phyloP scores from a whole-genome alignment of 2,329 filamentous ascomycete genomes.

The Aspergillus latus region DNA sequence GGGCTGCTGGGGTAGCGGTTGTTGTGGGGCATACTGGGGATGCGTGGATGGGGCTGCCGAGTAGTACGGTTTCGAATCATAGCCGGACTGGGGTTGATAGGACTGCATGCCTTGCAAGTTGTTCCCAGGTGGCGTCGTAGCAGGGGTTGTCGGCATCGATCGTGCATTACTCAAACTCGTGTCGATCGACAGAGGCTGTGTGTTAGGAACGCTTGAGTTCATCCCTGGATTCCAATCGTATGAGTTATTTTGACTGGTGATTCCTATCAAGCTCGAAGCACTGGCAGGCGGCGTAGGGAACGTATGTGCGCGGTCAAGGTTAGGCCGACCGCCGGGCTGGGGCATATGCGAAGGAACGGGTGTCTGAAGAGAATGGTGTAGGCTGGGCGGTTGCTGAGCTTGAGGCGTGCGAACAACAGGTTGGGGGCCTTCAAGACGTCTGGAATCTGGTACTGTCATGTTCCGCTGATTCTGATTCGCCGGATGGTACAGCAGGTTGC shows the following conservation, averaged over 20 bases:
- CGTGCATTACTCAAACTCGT: constrained; percentile 74
- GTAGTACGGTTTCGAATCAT: constrained; percentile 81
- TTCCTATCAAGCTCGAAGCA: constrained; percentile 79
- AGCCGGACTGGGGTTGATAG: constrained; percentile 70
- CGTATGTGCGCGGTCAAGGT: constrained; percentile 80
- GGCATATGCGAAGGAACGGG: constrained; percentile 60
- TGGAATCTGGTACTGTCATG: constrained; percentile 77
- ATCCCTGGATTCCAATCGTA: constrained; percentile 78
- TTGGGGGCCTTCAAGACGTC: constrained; percentile 62
- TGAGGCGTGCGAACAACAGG: constrained; percentile 54
- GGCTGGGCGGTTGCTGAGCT: constrained; percentile 64
- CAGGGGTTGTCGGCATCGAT: constrained; percentile 87
- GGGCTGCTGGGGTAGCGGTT: constrained; percentile 60
- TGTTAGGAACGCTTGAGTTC: constrained; percentile 58
- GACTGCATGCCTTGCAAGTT: constrained; percentile 74
- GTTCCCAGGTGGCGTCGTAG: constrained; percentile 80
- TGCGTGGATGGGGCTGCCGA: constrained; percentile 66
- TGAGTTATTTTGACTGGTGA: constrained; percentile 69
- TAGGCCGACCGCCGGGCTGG: constrained; percentile 68
- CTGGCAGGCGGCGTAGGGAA: constrained; percentile 93
- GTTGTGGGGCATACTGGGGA: constrained; percentile 65
- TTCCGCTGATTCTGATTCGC: constrained; percentile 75
- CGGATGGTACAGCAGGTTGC: constrained; percentile 87
- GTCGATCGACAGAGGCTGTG: constrained; percentile 77
- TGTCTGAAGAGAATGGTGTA: constrained; percentile 63